phyloP scores from a whole-genome alignment of 179 eudicot genomes.

The Spinacia oleracea region DNA sequence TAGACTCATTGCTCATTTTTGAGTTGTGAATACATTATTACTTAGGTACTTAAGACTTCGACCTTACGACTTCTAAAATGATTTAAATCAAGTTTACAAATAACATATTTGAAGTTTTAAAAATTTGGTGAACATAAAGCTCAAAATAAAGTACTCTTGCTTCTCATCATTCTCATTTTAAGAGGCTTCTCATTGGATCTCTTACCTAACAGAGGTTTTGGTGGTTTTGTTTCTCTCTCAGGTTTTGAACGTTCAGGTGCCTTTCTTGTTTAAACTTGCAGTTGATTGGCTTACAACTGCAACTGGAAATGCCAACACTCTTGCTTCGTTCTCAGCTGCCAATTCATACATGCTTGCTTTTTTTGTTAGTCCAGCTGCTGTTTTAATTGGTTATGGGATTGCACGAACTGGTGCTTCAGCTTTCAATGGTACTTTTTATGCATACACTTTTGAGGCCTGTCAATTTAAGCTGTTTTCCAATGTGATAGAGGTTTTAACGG shows the following conservation, averaged over 20 bases:
- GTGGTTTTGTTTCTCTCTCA: conserved; percentile 33
- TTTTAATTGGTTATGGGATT: conserved; percentile 88
- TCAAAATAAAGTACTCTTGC: no score
- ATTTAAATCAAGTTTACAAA: no score
- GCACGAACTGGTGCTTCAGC: conserved; percentile 89
- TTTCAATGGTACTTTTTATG: conserved; percentile 71
- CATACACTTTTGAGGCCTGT: conserved; percentile 13
- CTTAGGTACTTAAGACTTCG: no score
- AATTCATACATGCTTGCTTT: conserved; percentile 74
- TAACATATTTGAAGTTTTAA: no score
- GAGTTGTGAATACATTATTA: no score
- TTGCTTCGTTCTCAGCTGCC: conserved; percentile 76
- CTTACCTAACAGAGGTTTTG: conserved; percentile 7
- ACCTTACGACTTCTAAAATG: no score
- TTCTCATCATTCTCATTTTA: no score
- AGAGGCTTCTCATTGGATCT: background rate
- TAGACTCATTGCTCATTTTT: no score
- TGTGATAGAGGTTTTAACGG: background rate
- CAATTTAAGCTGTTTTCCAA: background rate
- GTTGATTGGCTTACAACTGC: conserved; percentile 91
- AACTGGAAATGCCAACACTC: conserved; percentile 74
- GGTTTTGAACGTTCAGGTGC: conserved; percentile 98
- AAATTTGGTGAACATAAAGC: no score
- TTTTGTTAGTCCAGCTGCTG: conserved; percentile 90
- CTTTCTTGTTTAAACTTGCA: conserved; percentile 93